Base-by-base conservation (phyloP, 2,329 filamentous ascomycete genomes). In the Passalora sequoiae region DNA sequence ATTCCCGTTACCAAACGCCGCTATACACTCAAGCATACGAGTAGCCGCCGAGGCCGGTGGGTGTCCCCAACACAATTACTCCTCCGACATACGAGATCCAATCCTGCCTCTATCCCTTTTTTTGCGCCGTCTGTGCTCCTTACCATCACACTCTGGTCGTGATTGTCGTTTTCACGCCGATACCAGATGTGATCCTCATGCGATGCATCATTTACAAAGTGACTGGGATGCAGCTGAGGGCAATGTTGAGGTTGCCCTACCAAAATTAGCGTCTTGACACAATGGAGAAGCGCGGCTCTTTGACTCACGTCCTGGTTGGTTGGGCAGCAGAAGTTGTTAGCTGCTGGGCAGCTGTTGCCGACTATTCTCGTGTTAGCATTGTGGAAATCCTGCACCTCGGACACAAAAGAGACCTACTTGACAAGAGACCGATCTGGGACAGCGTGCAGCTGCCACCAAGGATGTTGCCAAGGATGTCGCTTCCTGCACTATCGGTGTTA, bases 321-420 rank as follows among this genome's bases (percentile, higher is more conserved):
- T n/a, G 47, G 43, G 49, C 49, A 52, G 49, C 49, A 52, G 47
- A 38, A 52, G 12, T 43, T 49, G 35, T 46, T 47, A 27, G 40
- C 47, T 25, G 40, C 29, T 24, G 40, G 27, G 43, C 49, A 51
- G 19, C 33, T 35, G 30, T 22, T 43, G 28, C 33, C 33, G 16
- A 38, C 21, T 13, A 24, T 30, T 42, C 13, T n/a, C 4, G 17
- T 4, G 32, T 40, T 17, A 31, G 25, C 28, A 20, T 36, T n/a
- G 6, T 6, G 7, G 8, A 29, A 12, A 8, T 17, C n/a, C 27
- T 12, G 12, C 10, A 5, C 7, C 5, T 24, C n/a, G n/a, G n/a
- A n/a, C n/a, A n/a, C 10, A 12, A 35, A 19, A 7, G 30, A 21
- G 9, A 20, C 25, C 19, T 22, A 17, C 25, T 16, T 10, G 21